These are phyloP conservation scores for Colletotrichum incanum DNA, from an alignment of 2,329 filamentous ascomycete genomes.

Conservation along the genomic window DNA sequence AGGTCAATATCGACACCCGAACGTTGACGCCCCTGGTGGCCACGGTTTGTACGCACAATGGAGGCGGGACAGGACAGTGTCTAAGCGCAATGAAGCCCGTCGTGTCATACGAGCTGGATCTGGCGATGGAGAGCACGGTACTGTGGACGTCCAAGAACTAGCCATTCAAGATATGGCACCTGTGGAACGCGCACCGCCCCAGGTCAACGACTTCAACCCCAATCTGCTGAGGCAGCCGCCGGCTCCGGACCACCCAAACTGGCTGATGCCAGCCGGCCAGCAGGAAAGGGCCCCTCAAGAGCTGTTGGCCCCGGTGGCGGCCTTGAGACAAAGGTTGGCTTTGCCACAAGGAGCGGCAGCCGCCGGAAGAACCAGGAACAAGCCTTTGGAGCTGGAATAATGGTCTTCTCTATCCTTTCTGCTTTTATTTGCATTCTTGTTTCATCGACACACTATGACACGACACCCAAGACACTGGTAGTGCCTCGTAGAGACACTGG, in stretches of 20 bases:
- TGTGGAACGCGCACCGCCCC: neutral
- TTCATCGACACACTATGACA: neutral
- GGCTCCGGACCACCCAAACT: neutral
- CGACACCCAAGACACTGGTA: neutral
- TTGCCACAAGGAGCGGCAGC: neutral
- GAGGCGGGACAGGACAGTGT: neutral
- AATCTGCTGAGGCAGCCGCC: neutral
- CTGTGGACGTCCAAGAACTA: no score
- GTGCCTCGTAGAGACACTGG: no score
- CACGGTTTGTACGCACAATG: neutral
- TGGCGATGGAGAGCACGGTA: neutral
- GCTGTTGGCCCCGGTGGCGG: no score
- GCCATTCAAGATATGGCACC: neutral
- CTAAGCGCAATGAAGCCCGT: neutral
- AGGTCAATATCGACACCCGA: neutral
- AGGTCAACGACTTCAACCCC: neutral
- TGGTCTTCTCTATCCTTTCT: accelerated
- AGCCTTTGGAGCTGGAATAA: neutral
- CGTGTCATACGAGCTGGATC: neutral
- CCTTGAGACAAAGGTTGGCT: no score
- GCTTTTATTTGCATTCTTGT: neutral
- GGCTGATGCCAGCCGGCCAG: neutral
- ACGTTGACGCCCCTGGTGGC: no score
- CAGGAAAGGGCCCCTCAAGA: neutral
- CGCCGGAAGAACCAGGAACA: neutral